phyloP scores from a whole-genome alignment of 179 eudicot species.

The Drosera spatulata region DNA sequence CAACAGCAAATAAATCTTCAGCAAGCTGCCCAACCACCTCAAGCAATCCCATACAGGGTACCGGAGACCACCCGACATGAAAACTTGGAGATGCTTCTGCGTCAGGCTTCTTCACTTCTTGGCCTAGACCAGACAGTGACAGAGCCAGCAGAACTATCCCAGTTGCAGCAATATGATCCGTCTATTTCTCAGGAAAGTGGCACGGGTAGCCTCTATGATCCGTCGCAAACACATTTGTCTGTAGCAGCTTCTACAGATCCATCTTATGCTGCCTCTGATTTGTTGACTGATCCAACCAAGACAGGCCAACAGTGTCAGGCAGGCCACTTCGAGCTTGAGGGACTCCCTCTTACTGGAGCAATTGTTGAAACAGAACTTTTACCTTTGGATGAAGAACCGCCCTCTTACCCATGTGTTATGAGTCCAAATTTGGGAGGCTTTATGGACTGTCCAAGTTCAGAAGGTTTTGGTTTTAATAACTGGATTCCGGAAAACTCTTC shows the following conservation, averaged over 20 bases:
- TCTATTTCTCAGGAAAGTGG: constrained; percentile 11
- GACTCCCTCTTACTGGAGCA: constrained; percentile 4
- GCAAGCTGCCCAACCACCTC: constrained; percentile 10
- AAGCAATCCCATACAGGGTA: constrained; percentile 9
- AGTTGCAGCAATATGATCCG: constrained; percentile 11
- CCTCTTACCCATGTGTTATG: constrained; percentile 3
- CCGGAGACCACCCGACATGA: constrained; percentile 10
- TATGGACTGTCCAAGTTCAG: constrained; percentile 1
- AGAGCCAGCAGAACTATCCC: constrained; percentile 2
- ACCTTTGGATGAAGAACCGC: constrained; percentile 9
- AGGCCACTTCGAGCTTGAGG: constrained; percentile 9
- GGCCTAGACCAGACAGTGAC: not conserved
- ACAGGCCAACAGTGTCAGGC: constrained; percentile 11
- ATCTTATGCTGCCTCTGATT: constrained; percentile 2
- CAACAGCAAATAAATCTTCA: constrained; percentile 14
- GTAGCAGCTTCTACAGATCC: constrained; percentile 5
- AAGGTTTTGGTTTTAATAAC: constrained; percentile 16
- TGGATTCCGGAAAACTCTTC: constrained; percentile 18
- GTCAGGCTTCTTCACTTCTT: constrained; percentile 6
- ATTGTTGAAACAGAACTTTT: constrained; percentile 1
- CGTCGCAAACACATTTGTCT: constrained; percentile 15
- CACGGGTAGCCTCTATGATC: constrained; percentile 6
- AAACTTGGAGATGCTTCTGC: constrained; percentile 4
- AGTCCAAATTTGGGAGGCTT: constrained; percentile 10
- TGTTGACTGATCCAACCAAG: constrained; percentile 3